Percentiles rank a stretch among this genome's conserved stretches.
Evolutionary conservation across 495 filamentous ascomycete genomes (phyloP).

Genomic region (Aspergillus incahuasiensis): DNA sequence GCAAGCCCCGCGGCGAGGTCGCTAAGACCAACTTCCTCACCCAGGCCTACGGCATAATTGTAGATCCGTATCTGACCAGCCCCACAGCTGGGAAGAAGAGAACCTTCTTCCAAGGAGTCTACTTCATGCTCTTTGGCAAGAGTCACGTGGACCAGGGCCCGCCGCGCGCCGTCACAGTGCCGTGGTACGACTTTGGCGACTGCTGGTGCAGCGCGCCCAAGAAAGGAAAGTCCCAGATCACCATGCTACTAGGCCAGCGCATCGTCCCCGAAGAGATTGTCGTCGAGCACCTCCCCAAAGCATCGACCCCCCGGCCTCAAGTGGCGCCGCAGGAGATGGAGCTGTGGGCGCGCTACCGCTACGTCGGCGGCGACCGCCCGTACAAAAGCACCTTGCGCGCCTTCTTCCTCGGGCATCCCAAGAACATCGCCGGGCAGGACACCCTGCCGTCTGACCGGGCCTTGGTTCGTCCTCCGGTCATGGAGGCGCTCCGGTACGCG

Average conservation of each 20-base stretch:
- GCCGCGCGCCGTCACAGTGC: slow-evolving; percentile 28
- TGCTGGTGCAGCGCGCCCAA: slow-evolving; percentile 43
- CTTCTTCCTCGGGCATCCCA: background rate
- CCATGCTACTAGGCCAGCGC: slow-evolving; percentile 26
- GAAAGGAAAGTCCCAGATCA: slow-evolving; percentile 37
- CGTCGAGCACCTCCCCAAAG: slow-evolving; percentile 42
- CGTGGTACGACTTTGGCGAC: slow-evolving; percentile 45
- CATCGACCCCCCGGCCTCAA: slow-evolving; percentile 27
- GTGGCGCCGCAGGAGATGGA: slow-evolving; percentile 44
- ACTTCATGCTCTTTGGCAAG: background rate
- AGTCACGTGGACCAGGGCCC: slow-evolving; percentile 13
- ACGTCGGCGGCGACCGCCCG: slow-evolving; percentile 10
- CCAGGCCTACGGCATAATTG: slow-evolving; percentile 26
- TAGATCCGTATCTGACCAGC: slow-evolving; percentile 34
- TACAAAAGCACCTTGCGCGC: background rate
- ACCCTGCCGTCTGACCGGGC: slow-evolving; percentile 13
- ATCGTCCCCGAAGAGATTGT: slow-evolving; percentile 46
- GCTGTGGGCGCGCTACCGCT: slow-evolving; percentile 38
- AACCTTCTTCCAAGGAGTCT: slow-evolving; percentile 5
- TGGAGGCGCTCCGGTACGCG: slow-evolving; percentile 27
- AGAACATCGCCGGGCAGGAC: slow-evolving; percentile 9
- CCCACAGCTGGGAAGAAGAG: slow-evolving; percentile 22
- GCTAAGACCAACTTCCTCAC: slow-evolving; percentile 38
- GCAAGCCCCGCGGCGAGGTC: slow-evolving; percentile 5
- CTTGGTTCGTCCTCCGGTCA: slow-evolving; percentile 27